Evolutionary conservation across 495 filamentous ascomycete species (phyloP).

Genomic region (Penicillium canescens): DNA sequence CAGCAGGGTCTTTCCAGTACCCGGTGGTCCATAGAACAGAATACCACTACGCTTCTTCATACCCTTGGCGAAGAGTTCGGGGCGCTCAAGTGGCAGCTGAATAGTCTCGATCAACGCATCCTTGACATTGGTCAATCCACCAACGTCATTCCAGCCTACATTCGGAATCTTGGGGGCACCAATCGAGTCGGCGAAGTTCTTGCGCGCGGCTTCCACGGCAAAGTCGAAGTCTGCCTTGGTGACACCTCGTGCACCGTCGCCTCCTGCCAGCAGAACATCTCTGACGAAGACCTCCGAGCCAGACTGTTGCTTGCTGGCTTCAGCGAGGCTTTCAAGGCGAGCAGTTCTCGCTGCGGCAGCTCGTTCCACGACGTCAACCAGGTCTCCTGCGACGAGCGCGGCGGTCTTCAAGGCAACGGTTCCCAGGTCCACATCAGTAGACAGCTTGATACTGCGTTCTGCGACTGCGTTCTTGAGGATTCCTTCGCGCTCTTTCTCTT

Average conservation of each 20-base stretch:
- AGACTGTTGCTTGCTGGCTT: conserved; percentile 35
- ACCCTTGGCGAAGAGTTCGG: conserved; percentile 94
- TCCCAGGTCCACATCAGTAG: conserved; percentile 77
- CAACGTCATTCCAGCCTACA: conserved; percentile 95
- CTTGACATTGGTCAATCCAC: conserved; percentile 90
- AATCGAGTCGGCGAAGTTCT: conserved; percentile 97
- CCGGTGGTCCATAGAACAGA: conserved; percentile 95
- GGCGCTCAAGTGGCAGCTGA: conserved; percentile 86
- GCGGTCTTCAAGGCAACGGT: conserved; percentile 92
- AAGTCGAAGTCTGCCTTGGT: conserved; percentile 86
- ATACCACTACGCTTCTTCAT: conserved; percentile 99
- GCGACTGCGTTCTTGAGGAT: conserved; percentile 76
- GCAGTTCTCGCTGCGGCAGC: conserved; percentile 72
- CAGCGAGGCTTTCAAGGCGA: conserved; percentile 71
- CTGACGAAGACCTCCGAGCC: conserved; percentile 58
- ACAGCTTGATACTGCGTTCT: conserved; percentile 68
- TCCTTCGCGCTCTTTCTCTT: conserved; percentile 89
- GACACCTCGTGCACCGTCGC: conserved; percentile 70
- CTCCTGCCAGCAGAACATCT: conserved; percentile 89
- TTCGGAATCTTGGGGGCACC: conserved; percentile 98
- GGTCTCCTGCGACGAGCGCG: conserved; percentile 88
- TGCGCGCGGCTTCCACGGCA: conserved; percentile 89
- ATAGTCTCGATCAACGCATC: conserved; percentile 96
- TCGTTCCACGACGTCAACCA: conserved; percentile 91
- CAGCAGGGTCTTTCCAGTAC: conserved; percentile 94